Evolutionary conservation across 257 asterid species (phyloP).

Genomic region (Prunella vulgaris): DNA sequence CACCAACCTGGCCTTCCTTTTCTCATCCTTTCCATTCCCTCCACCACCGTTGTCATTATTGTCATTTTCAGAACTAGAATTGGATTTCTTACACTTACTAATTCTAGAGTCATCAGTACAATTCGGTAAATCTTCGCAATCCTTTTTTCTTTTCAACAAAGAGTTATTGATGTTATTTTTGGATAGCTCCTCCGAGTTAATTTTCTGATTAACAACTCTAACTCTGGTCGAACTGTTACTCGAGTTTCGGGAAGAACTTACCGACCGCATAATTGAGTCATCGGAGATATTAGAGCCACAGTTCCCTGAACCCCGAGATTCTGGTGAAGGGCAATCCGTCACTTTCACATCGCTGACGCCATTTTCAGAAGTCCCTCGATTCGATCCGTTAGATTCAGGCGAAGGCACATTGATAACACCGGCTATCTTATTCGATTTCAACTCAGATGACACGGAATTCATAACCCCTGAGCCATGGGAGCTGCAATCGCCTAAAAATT

Average conservation of each 20-base stretch:
- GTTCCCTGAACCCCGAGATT: conserved; percentile 54
- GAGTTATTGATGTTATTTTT: conserved; percentile 21
- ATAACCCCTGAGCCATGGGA: conserved; percentile 35
- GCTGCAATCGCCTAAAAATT: conserved; percentile 24
- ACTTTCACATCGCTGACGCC: conserved; percentile 33
- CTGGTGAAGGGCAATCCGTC: conserved; percentile 53
- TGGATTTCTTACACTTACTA: conserved; percentile 39
- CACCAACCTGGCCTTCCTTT: conserved; percentile 64
- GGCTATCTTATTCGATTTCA: conserved; percentile 25
- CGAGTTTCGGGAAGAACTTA: conserved; percentile 37
- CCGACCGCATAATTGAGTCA: conserved; percentile 42
- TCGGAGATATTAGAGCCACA: conserved; percentile 46
- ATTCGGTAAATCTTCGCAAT: conserved; percentile 34
- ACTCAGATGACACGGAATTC: conserved; percentile 28
- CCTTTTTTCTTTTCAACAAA: conserved; percentile 63
- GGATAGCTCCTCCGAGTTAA: conserved; percentile 30
- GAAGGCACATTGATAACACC: conserved; percentile 44
- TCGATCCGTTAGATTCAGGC: conserved; percentile 65
- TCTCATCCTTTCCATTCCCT: conserved; percentile 56
- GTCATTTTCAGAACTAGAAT: conserved; percentile 13
- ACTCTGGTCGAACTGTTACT: conserved; percentile 26
- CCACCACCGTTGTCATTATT: conserved; percentile 17
- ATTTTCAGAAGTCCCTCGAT: conserved; percentile 23
- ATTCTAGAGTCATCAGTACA: conserved; percentile 26
- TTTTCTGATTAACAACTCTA: conserved; percentile 33